A percentile compares a stretch with the other conserved stretches of the same genome.
Conservation (phyloP, 2,329 filamentous ascomycete genomes). For the Penicillium sp. region DNA sequence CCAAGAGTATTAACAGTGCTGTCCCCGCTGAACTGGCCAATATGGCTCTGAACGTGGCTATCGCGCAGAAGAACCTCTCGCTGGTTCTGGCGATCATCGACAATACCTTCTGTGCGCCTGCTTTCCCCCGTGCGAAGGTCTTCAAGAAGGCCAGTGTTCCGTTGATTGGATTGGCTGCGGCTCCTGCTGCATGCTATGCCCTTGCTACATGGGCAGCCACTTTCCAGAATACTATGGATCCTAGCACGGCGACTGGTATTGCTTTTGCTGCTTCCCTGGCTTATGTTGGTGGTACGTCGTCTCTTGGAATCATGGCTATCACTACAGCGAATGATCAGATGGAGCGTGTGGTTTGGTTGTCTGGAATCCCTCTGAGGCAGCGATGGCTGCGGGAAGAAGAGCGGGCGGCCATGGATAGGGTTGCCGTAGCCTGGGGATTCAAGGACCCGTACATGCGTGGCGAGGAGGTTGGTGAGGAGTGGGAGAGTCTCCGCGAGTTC, state of each 20-base stretch:
- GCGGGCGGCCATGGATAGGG: conserved; percentile 77
- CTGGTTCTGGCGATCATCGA: conserved; percentile 77
- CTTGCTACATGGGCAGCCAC: conserved; percentile 66
- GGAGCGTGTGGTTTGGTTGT: conserved; percentile 86
- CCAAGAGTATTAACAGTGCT: conserved; percentile 68
- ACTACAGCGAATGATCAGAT: conserved; percentile 93
- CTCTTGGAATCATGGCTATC: conserved; percentile 78
- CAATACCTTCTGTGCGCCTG: conserved; percentile 50
- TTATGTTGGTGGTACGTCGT: conserved; percentile 78
- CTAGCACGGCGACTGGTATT: conserved; percentile 69
- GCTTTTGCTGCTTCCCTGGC: conserved; percentile 78
- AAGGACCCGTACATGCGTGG: conserved; percentile 75
- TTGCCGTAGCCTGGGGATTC: conserved; percentile 91
- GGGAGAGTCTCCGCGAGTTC: conserved; percentile 82
- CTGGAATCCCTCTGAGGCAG: conserved; percentile 74
- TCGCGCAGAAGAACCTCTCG: conserved; percentile 73
- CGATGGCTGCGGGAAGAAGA: conserved; percentile 91
- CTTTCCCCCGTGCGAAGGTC: conserved; percentile 45
- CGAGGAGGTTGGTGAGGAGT: conserved; percentile 88
- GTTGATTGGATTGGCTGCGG: conserved; percentile 38
- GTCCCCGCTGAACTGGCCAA: conserved; percentile 70
- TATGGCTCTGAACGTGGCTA: conserved; percentile 73
- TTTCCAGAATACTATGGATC: conserved; percentile 75
- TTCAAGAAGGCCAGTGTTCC: conserved; percentile 43
- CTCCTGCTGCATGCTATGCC: conserved; percentile 55